These are phyloP conservation scores for Fraxinus baroniana DNA, from an alignment of 305 asterid genomes.

Conservation along the genomic window DNA sequence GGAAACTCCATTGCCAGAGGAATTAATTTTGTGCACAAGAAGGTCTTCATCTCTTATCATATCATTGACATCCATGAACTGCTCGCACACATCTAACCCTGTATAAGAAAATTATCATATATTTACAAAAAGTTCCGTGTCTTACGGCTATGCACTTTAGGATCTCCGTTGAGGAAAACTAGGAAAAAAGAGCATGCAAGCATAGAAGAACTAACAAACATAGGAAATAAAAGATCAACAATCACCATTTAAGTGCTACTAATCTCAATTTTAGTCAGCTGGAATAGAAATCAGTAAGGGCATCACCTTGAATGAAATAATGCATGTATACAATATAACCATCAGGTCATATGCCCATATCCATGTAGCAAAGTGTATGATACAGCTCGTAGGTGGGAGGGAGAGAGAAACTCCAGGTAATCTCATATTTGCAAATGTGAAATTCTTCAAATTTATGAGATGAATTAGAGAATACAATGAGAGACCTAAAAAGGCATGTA, in stretches of 20 bases:
- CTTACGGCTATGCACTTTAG: background rate
- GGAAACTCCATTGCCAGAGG: constrained; percentile 62
- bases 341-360: background rate
- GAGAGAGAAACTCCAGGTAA: background rate
- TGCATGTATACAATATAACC: background rate
- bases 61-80: constrained; percentile 95
- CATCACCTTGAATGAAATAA: background rate
- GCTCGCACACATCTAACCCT: constrained; percentile 95
- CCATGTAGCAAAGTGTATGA: background rate
- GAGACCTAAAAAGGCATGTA: background rate
- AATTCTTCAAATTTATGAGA: background rate
- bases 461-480: background rate
- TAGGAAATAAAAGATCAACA: background rate
- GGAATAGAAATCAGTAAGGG: background rate
- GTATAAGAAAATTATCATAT: constrained; percentile 32
- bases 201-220: background rate
- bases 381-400: background rate
- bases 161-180: constrained; percentile 1
- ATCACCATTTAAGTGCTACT: background rate
- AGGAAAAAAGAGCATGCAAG: background rate
- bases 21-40: constrained; percentile 55
- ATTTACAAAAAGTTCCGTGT: constrained; percentile 11
- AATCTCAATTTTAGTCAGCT: background rate
- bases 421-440: background rate
- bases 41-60: constrained; percentile 97